Evolutionary conservation across 2,329 filamentous ascomycete species (phyloP).

Genomic region (Colletotrichum truncatum): DNA sequence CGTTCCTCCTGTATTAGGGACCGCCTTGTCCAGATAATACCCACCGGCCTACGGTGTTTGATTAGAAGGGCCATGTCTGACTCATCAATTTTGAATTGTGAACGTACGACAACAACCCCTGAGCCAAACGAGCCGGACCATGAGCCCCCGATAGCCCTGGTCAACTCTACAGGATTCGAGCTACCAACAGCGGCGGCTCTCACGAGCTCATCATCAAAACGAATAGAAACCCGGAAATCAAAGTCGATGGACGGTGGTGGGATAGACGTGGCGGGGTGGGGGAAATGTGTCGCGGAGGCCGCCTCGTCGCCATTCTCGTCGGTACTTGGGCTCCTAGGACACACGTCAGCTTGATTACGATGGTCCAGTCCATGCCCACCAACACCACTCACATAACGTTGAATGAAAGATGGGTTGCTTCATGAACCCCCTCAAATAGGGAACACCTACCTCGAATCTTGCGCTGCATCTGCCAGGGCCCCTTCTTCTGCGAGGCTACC

Average conservation of each 20-base stretch:
- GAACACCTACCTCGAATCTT: not conserved
- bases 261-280: slow-evolving; percentile 50
- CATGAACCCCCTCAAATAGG: no score
- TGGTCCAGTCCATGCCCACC: not conserved
- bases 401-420: no score
- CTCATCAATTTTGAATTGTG: slow-evolving; percentile 18
- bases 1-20: no score
- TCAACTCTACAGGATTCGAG: slow-evolving; percentile 49
- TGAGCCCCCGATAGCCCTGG: slow-evolving; percentile 53
- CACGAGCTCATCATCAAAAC: not conserved
- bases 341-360: accelerated
- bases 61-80: no score
- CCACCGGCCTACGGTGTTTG: not conserved
- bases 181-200: not conserved
- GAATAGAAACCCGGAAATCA: slow-evolving; percentile 58
- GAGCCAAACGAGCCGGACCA: slow-evolving; percentile 61
- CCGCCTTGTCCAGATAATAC: not conserved
- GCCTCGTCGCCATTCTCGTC: not conserved
- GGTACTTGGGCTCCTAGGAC: not conserved
- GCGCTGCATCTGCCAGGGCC: not conserved
- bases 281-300: slow-evolving; percentile 30
- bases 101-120: slow-evolving; percentile 52
- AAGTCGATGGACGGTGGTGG: slow-evolving; percentile 56
- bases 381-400: not conserved
- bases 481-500: not conserved